Conservation (phyloP, 2,329 filamentous ascomycete genomes). For the Arthroderma sp. region DNA sequence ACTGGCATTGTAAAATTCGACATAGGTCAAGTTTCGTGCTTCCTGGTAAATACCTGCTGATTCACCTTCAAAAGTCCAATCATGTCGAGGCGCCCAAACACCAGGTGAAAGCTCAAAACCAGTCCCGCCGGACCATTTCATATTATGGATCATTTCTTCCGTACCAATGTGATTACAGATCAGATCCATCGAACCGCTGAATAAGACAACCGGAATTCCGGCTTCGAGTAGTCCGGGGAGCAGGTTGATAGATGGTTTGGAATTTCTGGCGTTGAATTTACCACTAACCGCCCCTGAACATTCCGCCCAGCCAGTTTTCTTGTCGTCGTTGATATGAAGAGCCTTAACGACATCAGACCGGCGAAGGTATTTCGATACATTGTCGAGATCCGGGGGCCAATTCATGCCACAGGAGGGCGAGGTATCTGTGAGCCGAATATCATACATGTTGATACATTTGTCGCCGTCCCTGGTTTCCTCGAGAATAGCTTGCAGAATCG, state of each 20-base stretch:
- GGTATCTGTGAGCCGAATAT: constrained; percentile 69
- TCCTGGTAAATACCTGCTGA: constrained; percentile 84
- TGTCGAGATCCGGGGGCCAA: constrained; percentile 78
- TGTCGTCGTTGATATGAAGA: constrained; percentile 68
- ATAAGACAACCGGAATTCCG: constrained; percentile 62
- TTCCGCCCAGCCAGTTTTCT: constrained; percentile 80
- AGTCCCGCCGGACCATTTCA: constrained; percentile 82
- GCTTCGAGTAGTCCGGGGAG: constrained; percentile 67
- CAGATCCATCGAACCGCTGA: constrained; percentile 84
- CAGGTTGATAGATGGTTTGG: constrained; percentile 57
- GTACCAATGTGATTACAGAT: constrained; percentile 97
- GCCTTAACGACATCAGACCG: constrained; percentile 65
- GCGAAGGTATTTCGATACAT: constrained; percentile 73
- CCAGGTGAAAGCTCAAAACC: constrained; percentile 82
- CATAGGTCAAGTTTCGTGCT: constrained; percentile 88
- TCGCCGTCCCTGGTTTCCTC: constrained; percentile 44
- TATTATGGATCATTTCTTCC: constrained; percentile 74
- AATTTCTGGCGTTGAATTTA: constrained; percentile 57
- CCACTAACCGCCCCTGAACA: constrained; percentile 67
- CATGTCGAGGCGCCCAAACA: constrained; percentile 77
- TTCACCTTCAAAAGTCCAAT: constrained; percentile 89
- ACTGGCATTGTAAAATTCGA: constrained; percentile 86
- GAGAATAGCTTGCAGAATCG: constrained; percentile 61
- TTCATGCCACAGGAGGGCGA: constrained; percentile 89
- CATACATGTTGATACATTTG: constrained; percentile 91